Evolutionary conservation across 257 asterid genomes (phyloP).

Genomic region (Datura wrightii): DNA sequence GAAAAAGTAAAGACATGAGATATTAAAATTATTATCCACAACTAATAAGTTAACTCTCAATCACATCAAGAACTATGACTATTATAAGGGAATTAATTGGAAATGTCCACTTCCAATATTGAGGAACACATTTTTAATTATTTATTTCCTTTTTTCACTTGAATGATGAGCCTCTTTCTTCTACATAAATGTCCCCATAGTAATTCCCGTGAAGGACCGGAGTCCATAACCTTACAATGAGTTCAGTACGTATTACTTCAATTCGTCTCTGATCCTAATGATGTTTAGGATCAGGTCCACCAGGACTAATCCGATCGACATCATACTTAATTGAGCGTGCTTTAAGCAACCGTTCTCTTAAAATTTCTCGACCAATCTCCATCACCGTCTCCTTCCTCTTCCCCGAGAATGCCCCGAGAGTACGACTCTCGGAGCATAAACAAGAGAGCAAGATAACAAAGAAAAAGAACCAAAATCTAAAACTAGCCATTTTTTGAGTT

Average conservation of each 20-base stretch:
- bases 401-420: not conserved
- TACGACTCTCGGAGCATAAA: not conserved
- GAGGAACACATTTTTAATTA: not conserved
- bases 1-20: not conserved
- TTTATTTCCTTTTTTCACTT: not conserved
- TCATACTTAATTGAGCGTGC: conserved; percentile 22
- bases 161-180: not conserved
- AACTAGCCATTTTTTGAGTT: conserved; percentile 23
- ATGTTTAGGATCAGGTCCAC: conserved; percentile 37
- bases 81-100: not conserved
- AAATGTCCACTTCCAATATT: not conserved
- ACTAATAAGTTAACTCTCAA: not conserved
- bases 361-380: conserved; percentile 25
- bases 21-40: not conserved
- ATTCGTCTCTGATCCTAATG: not conserved
- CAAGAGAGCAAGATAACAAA: conserved; percentile 31
- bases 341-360: not conserved
- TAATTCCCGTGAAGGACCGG: not conserved
- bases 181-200: not conserved
- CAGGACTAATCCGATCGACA: conserved; percentile 19
- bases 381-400: conserved; percentile 22
- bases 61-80: not conserved
- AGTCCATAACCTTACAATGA: not conserved
- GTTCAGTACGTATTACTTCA: not conserved
- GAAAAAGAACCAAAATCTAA: conserved; percentile 31